Evolutionary conservation across 495 filamentous ascomycete species (phyloP).

Genomic region (Lophium mytilinum): DNA sequence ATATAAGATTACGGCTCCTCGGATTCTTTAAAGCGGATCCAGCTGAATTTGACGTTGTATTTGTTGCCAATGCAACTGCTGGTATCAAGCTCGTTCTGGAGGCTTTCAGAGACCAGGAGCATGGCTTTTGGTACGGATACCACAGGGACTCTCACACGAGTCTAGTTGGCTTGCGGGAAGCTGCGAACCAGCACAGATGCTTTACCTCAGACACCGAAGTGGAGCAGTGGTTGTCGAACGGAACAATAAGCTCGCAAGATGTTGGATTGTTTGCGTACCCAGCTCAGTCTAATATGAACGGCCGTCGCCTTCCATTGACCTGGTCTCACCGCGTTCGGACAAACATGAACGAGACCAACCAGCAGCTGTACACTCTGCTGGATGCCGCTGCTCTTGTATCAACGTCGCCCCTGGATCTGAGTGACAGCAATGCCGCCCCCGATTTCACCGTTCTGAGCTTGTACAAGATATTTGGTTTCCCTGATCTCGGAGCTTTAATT

Average conservation of each 20-base stretch:
- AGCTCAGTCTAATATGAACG: constrained; percentile 90
- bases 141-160: constrained; percentile 85
- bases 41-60: constrained; percentile 76
- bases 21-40: constrained; percentile 80
- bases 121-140: constrained; percentile 74
- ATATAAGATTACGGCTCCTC: constrained; percentile 62
- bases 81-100: constrained; percentile 82
- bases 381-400: constrained; percentile 82
- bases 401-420: constrained; percentile 67
- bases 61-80: constrained; percentile 87
- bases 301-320: constrained; percentile 59
- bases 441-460: constrained; percentile 89
- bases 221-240: constrained; percentile 49
- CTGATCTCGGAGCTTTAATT: constrained; percentile 81
- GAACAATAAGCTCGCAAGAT: background rate
- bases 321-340: constrained; percentile 57
- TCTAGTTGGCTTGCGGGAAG: constrained; percentile 71
- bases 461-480: constrained; percentile 96
- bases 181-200: constrained; percentile 55
- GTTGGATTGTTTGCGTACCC: constrained; percentile 69
- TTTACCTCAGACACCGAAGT: constrained; percentile 59
- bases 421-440: constrained; percentile 51
- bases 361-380: constrained; percentile 60
- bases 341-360: constrained; percentile 13
- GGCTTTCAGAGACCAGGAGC: constrained; percentile 52